Percentiles rank a stretch among this genome's conserved stretches.
These are phyloP conservation scores for Rubus parviflorus DNA, from an alignment of 306 rosid genomes.

Conservation along the genomic window DNA sequence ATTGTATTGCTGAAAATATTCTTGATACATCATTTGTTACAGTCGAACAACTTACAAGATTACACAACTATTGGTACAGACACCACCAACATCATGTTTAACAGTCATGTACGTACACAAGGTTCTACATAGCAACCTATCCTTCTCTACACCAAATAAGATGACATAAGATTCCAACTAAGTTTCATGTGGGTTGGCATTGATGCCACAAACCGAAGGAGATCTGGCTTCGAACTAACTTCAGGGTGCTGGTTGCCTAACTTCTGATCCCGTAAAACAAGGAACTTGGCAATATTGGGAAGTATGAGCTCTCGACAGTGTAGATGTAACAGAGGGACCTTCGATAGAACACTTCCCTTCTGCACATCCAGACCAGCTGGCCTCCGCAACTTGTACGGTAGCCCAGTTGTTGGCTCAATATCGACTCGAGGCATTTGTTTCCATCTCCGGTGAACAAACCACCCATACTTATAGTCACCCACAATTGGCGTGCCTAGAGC, in stretches of 20 bases:
- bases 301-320: slow-evolving; percentile 84
- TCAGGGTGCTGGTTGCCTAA: slow-evolving; percentile 36
- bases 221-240: slow-evolving; percentile 48
- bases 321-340: slow-evolving; percentile 87
- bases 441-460: slow-evolving; percentile 85
- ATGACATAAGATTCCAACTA: slow-evolving; percentile 98
- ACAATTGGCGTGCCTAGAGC: slow-evolving; percentile 97
- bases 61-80: too few species aligned
- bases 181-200: slow-evolving; percentile 96
- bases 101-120: too few species aligned
- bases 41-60: too few species aligned
- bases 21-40: too few species aligned
- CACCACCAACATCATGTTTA: too few species aligned
- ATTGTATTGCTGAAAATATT: too few species aligned
- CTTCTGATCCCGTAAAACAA: slow-evolving; percentile 41
- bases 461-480: slow-evolving; percentile 93
- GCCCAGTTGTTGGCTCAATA: slow-evolving; percentile 66
- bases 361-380: slow-evolving; percentile 85
- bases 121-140: background rate
- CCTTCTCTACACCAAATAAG: slow-evolving; percentile 59
- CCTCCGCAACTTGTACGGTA: slow-evolving; percentile 75
- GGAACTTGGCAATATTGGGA: slow-evolving; percentile 80
- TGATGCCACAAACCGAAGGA: slow-evolving; percentile 77
- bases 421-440: slow-evolving; percentile 79
- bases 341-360: slow-evolving; percentile 91